Evolutionary conservation across 1,284 basidiomycete species (phyloP), one percentile per base, ranked within the genome.

Genomic region (Caloboletus firmus): DNA sequence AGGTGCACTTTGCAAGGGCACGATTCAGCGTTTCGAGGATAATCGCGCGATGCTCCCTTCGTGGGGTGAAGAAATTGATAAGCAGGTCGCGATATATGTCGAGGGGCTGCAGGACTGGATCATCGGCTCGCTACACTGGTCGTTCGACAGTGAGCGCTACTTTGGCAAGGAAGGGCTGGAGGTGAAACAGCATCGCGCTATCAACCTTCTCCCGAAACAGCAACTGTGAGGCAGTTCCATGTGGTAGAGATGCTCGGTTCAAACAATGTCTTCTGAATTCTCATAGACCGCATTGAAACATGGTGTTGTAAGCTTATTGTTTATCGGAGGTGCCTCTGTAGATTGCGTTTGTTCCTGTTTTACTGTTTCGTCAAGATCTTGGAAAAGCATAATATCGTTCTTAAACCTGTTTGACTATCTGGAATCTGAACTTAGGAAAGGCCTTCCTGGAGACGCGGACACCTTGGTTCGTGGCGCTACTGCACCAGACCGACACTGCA

Each of bases 41-140:
- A 74, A 78, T 37, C 76, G 76, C 18, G 59, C 61, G 32, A 69
- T 71, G 1, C 46, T 84, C 5, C 82, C 83, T 15, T 78, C 77
- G 0, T 84, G 81, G 82, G 77, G 78, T 9, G 69, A 72, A 2
- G 75, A 78, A 41, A 62, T 82, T 28, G 81, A 84, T 52, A 68
- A 62, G 17, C 76, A 79, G 66, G 80, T 84, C 24, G 59, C 66
- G 22, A 66, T 67, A 20, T 84, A 84, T 53, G 67, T 84, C 28
- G 60, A 75, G 42, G 81, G 82, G 17, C 64, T 84, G 20, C 77
- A 79, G 58, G 74, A 82, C 55, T 84, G 82, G 83, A 81, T 81
- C 43, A 75, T 81, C 32, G 82, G 81, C 71, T 81, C 71, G 37
- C 67, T 83, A 36, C 78, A 82, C 56, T 84, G 82, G 82, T 81